phyloP scores from a whole-genome alignment of 768 basidiomycete species.

The Termitomyces heimii region DNA sequence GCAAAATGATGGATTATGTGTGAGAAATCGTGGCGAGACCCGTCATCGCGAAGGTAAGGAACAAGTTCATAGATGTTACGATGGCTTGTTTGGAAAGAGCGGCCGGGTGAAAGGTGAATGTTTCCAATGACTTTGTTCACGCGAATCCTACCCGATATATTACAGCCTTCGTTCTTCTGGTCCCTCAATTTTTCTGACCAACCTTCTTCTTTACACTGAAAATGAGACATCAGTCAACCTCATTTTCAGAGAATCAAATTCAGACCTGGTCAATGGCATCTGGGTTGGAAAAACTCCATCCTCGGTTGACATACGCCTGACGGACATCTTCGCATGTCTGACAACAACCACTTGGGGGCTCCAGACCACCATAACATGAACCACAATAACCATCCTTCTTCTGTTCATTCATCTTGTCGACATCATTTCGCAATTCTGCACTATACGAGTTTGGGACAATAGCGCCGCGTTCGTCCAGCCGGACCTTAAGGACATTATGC shows the following conservation, averaged over 20 bases:
- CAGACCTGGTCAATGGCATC: slow-evolving; percentile 88
- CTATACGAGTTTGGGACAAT: slow-evolving; percentile 50
- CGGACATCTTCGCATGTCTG: slow-evolving; percentile 96
- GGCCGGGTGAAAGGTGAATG: slow-evolving; percentile 91
- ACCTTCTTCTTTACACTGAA: slow-evolving; percentile 85
- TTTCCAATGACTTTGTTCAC: slow-evolving; percentile 98
- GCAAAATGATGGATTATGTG: slow-evolving; percentile 78
- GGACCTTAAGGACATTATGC: slow-evolving; percentile 83
- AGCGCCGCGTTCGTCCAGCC: slow-evolving; percentile 56
- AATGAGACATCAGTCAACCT: not conserved
- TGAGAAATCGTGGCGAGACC: slow-evolving; percentile 89
- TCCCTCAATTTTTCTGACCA: slow-evolving; percentile 93
- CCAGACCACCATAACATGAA: slow-evolving; percentile 88
- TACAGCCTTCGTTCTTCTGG: slow-evolving; percentile 93
- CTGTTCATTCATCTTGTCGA: slow-evolving; percentile 70
- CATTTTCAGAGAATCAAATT: not conserved
- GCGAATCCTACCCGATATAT: slow-evolving; percentile 82
- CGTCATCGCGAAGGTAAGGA: slow-evolving; percentile 87
- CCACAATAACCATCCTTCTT: slow-evolving; percentile 76
- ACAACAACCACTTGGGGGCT: slow-evolving; percentile 80
- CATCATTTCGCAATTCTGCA: slow-evolving; percentile 76
- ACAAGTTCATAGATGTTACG: slow-evolving; percentile 85
- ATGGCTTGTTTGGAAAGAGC: slow-evolving; percentile 85
- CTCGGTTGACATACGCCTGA: slow-evolving; percentile 80
- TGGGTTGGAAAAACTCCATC: slow-evolving; percentile 93